Evolutionary conservation across 225 moss, liverwort and hornwort genomes (phyloP), one percentile per base, ranked within the genome.

Genomic region (Physcomitrium patens): DNA sequence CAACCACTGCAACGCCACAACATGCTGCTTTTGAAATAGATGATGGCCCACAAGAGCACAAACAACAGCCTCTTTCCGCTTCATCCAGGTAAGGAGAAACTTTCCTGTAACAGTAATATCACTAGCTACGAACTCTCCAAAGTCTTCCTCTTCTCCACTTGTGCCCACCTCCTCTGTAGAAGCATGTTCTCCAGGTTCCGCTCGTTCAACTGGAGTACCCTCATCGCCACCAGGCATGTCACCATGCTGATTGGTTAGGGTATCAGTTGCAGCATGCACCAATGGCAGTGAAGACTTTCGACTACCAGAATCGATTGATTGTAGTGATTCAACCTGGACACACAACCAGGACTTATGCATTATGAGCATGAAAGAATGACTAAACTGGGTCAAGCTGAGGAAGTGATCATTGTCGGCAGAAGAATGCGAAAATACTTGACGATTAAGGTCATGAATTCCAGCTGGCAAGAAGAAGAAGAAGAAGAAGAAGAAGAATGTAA

Each of bases 41-140:
- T 99, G 99, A 89, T 99, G 95, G 46, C 91, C 86, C 76, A 99
- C 89, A 59, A 95, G 89, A 22, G 93, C 86, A 66, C 86, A 95
- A 71, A 95, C 65, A 60, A 99, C 83, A 70, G 89, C 78, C 77
- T 99, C 99, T 81, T 91, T 93, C 63, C 99, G 87, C 68, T 86
- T 83, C 72, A 77, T 86, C 95, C 99, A 99, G 67, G 79, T 89
- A 20, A 81, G 81, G 64, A 89, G 54, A 68, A 87, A 68, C 77
- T 76, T 91, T 78, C 71, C 92, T 78, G 80, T 69, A 68, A 76
- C 72, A 46, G 71, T 78, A 49, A 67, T 74, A 43, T 81, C 81
- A 69, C 92, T 91, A 53, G 94, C 87, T 27, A 93, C 85, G 79
- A 94, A 94, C 63, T 97, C 97, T 54, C 94, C 97, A 65, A 93